These are phyloP conservation scores for Sequoia sempervirens DNA, from an alignment of 75 land plant genomes.

Conservation along the genomic window DNA sequence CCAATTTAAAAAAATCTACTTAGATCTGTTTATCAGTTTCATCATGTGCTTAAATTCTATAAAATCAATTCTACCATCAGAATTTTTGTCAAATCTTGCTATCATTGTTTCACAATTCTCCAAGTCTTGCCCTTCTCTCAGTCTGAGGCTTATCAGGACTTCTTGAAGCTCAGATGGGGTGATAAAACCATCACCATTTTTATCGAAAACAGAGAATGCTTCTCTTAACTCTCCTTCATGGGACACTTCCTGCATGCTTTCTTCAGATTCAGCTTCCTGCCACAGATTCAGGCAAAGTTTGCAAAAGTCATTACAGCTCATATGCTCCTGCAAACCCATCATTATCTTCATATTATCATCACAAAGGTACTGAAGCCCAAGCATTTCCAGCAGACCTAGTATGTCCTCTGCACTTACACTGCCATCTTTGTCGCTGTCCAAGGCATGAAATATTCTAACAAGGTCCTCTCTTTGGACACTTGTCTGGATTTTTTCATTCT, in stretches of 20 bases:
- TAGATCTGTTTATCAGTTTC: neutral
- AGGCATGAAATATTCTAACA: neutral
- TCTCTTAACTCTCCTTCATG: conserved; percentile 15
- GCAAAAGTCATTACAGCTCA: conserved; percentile 1
- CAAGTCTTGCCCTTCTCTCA: conserved; percentile 18
- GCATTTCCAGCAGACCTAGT: neutral
- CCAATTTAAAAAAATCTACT: neutral
- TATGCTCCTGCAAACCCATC: conserved; percentile 1
- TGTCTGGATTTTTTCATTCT: neutral
- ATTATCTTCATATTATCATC: conserved; percentile 7
- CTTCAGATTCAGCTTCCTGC: neutral
- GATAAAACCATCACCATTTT: conserved; percentile 30
- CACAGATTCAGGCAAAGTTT: neutral
- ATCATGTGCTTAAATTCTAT: conserved; percentile 23
- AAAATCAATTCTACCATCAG: conserved; percentile 28
- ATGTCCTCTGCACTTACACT: neutral
- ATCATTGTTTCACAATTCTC: conserved; percentile 29
- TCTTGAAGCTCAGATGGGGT: conserved; percentile 19
- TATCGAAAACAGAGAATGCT: conserved; percentile 29
- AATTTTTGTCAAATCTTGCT: conserved; percentile 20
- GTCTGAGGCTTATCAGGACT: conserved; percentile 19
- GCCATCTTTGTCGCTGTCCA: neutral
- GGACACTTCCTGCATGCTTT: conserved; percentile 16
- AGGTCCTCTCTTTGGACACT: neutral
- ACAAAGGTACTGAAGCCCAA: neutral